phyloP scores from a whole-genome alignment of 169 alveolate genomes.

The Eimeria sp. region DNA sequence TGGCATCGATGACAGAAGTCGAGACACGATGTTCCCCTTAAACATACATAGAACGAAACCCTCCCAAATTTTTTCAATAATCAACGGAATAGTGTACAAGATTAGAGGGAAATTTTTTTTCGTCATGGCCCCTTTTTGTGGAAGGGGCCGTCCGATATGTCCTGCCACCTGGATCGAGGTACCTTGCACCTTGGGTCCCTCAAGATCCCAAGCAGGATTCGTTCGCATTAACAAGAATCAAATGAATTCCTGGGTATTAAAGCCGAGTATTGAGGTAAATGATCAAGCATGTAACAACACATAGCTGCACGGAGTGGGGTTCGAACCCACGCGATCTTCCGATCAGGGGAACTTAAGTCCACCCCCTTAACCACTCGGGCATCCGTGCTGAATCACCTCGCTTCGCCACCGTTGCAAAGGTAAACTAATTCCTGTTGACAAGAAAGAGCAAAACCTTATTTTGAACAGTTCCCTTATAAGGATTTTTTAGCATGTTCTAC shows the following conservation, averaged over 20 bases:
- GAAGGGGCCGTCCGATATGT: not conserved
- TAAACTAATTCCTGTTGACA: no score
- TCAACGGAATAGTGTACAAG: not conserved
- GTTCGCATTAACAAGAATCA: not conserved
- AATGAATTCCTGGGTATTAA: not conserved
- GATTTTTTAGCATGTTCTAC: no score
- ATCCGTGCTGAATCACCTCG: slow-evolving; percentile 90
- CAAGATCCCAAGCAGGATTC: not conserved
- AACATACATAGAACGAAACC: not conserved
- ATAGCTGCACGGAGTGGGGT: slow-evolving; percentile 97
- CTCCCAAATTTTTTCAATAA: not conserved
- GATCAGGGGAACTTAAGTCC: slow-evolving; percentile 98
- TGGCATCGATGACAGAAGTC: not conserved
- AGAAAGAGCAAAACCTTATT: no score
- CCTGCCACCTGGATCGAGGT: not conserved
- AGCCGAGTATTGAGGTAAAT: not conserved
- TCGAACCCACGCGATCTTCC: slow-evolving; percentile 98
- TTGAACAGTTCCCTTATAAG: no score
- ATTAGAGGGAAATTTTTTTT: no score
- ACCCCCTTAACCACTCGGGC: slow-evolving; percentile 99
- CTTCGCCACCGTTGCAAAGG: not conserved
- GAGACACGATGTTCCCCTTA: not conserved
- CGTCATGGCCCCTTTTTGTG: not conserved
- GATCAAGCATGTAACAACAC: not conserved
- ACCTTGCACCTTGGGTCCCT: not conserved